Conservation (phyloP, 1,284 basidiomycete species). For the Ustilago vetiveriae region DNA sequence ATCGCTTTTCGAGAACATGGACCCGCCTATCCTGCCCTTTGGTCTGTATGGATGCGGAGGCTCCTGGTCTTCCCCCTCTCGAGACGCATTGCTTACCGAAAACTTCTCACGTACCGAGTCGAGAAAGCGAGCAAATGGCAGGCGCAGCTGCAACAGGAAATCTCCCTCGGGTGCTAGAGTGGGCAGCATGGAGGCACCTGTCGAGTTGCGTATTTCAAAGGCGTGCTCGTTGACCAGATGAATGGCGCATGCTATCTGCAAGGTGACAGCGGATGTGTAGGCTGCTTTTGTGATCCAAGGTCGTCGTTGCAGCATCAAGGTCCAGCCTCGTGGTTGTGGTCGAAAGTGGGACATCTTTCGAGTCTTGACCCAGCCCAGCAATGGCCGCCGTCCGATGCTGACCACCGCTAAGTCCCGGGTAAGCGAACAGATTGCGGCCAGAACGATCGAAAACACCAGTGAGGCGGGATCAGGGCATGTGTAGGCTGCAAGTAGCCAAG, state of each 20-base stretch:
- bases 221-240: slow-evolving; percentile 55
- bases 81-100: too few species aligned
- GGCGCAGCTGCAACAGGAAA: slow-evolving; percentile 49
- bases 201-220: slow-evolving; percentile 52
- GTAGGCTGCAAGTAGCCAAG: too few species aligned
- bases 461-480: too few species aligned
- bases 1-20: slow-evolving; percentile 35
- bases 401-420: too few species aligned
- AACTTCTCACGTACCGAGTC: neutral
- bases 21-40: slow-evolving; percentile 10
- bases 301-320: neutral
- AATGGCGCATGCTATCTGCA: slow-evolving; percentile 45
- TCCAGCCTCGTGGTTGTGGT: neutral
- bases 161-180: slow-evolving; percentile 58
- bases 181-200: slow-evolving; percentile 63
- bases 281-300: slow-evolving; percentile 16
- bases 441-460: too few species aligned
- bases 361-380: too few species aligned
- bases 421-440: too few species aligned
- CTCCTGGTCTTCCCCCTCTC: neutral
- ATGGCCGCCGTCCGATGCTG: too few species aligned
- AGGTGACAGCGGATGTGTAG: slow-evolving; percentile 18
- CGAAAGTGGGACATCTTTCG: slow-evolving; percentile 6
- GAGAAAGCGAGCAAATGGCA: slow-evolving; percentile 37
- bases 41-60: slow-evolving; percentile 9